Base-by-base conservation (phyloP, 352 stramenopile genomes). In the Saprolegnia diclina region DNA sequence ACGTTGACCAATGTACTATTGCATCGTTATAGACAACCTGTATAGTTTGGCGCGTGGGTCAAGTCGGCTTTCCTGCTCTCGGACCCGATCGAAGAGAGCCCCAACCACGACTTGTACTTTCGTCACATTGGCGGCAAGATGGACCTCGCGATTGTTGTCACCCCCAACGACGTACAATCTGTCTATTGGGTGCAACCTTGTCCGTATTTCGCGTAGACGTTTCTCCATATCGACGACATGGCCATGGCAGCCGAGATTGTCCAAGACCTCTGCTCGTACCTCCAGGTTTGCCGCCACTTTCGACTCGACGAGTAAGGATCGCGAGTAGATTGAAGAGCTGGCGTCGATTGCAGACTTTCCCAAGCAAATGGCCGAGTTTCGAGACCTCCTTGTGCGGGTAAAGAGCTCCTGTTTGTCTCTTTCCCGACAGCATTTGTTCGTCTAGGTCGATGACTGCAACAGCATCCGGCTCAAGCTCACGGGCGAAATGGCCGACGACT, bases 401-500 rank as follows among this genome's bases (percentile, higher is more conserved):
- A 45, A 38, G 16, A 14, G n/a, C 4, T n/a, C 4, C 7, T 0
- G 29, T 35, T 6, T 35, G 2, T 35, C 5, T 35, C 29, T 35
- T 22, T 2, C 16, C 7, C 14, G 54, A 64, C 32, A 29, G 64
- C 9, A 42, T 19, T 53, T 81, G 7, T 56, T 83, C 38, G 56
- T 48, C 1, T 50, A 50, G 32, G 90, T 97, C 0, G 81, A 89
- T 68, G 87, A 97, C 65, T 92, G 81, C 76, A 97, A 97, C 72
- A 77, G 78, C 14, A 87, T 96, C 44, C 84, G 92, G 1, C 79
- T 96, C 22, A 91, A 93, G 67, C 79, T 98, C 44, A 95, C 83
- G 26, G 91, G 91, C 26, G 92, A 98, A 75, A 97, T 97, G 90
- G 92, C 91, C 4, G 92, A 97, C 71, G 87, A 92, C 67, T 96